Base-by-base conservation (phyloP, 257 asterid species). In the Asclepias syriaca region DNA sequence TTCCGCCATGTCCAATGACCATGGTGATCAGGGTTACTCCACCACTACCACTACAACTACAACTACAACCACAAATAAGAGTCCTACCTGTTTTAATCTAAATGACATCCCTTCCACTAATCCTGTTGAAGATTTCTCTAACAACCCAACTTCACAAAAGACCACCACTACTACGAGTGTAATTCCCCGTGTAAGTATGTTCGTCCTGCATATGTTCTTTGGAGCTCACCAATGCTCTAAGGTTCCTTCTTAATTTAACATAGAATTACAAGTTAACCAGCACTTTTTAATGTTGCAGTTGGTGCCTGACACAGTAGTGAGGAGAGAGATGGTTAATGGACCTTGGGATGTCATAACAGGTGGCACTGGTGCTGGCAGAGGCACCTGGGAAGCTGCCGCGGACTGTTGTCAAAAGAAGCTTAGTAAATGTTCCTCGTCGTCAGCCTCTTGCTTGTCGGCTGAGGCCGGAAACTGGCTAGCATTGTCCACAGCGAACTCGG, bases 381-480 rank as follows among this genome's bases (percentile, higher is more conserved):
- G 69, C 29, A 19, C 74, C 66, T 53, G 68, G 34, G 73, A 72
- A 13, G 69, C 58, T 50, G 64, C 58, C 45, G 64, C 60, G 69
- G 80, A 59, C 14, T 29, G 19, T 50, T 69, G 60, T 39, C 71
- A 73, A 54, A 71, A 58, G 78, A 79, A 73, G 65, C 77, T 75
- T 54, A 76, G 76, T 55, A 71, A 70, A 50, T 55, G 84, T 73
- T 72, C 75, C 74, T 79, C 77, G 43, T 76, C 88, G 0, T 73
- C 90, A 12, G 78, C 89, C 19, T 69, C 87, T n/a, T 74, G 86
- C 67, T 58, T 83, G 65, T 68, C 86, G 21, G 40, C 80, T 12
- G 82, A 70, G 43, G 80, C 68, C 55, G 84, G 84, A 7, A 86
- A 81, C 65, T 88, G 96, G 96, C 81, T 87, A 71, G 94, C 96